Evolutionary conservation across 495 filamentous ascomycete species (phyloP).

Genomic region (Lophiostoma macrostomum): DNA sequence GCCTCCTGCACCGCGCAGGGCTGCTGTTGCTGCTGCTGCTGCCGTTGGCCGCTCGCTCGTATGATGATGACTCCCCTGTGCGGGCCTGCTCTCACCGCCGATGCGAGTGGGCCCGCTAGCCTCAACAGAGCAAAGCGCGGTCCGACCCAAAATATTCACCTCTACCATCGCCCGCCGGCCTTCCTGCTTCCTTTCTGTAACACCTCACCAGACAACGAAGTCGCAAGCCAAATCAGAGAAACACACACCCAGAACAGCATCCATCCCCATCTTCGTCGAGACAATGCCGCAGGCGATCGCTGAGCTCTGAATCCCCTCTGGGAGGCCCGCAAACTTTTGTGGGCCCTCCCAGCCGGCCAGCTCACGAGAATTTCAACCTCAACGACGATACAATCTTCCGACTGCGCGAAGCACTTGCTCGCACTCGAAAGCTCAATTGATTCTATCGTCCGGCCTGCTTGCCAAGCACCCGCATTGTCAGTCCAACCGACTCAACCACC

Average conservation of each 20-base stretch:
- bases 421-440: conserved; percentile 21
- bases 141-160: background rate
- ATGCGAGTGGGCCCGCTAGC: background rate
- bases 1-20: too few species aligned
- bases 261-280: conserved; percentile 66
- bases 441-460: conserved; percentile 21
- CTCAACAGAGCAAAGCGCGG: conserved; percentile 6
- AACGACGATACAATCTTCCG: conserved; percentile 75
- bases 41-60: too few species aligned
- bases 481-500: conserved; percentile 16
- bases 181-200: conserved; percentile 18
- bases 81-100: conserved; percentile 19
- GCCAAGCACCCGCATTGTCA: conserved; percentile 22
- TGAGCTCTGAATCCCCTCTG: conserved; percentile 93
- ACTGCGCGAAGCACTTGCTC: conserved; percentile 42
- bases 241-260: conserved; percentile 35
- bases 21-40: too few species aligned
- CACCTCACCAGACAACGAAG: conserved; percentile 60
- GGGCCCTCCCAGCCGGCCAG: conserved; percentile 74
- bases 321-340: conserved; percentile 60
- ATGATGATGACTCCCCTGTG: conserved; percentile 15
- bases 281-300: conserved; percentile 82
- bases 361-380: conserved; percentile 72
- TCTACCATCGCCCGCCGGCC: background rate
- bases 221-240: conserved; percentile 48